These are phyloP conservation scores for Gypsophila paniculata DNA, from an alignment of 179 eudicot species.

Conservation along the genomic window DNA sequence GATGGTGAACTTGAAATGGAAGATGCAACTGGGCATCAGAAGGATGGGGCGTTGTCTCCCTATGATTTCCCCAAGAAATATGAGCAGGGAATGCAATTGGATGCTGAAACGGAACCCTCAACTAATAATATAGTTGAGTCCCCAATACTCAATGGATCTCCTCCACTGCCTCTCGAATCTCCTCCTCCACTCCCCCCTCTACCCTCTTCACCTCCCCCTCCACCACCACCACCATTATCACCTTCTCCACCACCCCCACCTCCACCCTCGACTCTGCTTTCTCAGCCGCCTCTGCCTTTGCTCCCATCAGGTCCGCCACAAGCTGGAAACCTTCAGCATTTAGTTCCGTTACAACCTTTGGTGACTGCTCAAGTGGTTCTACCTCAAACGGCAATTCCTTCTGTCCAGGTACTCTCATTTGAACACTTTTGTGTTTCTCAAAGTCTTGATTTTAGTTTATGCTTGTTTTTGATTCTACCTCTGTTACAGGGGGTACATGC, in stretches of 20 bases:
- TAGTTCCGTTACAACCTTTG: conserved; percentile 38
- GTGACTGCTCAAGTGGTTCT: conserved; percentile 21
- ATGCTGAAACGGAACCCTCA: conserved; percentile 31
- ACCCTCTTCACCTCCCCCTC: conserved; percentile 68
- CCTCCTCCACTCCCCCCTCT: conserved; percentile 88
- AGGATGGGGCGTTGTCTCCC: conserved; percentile 46
- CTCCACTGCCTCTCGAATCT: conserved; percentile 73
- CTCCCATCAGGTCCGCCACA: conserved; percentile 38
- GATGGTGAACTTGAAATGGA: conserved; percentile 99
- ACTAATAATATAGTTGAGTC: conserved; percentile 27
- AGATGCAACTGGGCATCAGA: conserved; percentile 68
- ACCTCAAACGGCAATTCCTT: conserved; percentile 15
- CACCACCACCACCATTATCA: conserved; percentile 33
- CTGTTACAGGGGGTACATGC: conserved; percentile 45
- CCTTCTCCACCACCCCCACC: conserved; percentile 51
- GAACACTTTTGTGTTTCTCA: conserved; percentile 22
- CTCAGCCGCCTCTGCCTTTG: conserved; percentile 30
- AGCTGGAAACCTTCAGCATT: conserved; percentile 34
- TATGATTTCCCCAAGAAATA: conserved; percentile 30
- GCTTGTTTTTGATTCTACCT: conserved; percentile 14
- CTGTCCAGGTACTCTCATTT: conserved; percentile 32
- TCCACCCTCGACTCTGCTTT: conserved; percentile 34
- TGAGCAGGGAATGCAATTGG: conserved; percentile 27
- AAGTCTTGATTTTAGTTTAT: conserved; percentile 8
- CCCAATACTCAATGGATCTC: conserved; percentile 59